Evolutionary conservation across 2,329 filamentous ascomycete species (phyloP), one percentile per base, ranked within the genome.

Genomic region (Exophiala mesophila): DNA sequence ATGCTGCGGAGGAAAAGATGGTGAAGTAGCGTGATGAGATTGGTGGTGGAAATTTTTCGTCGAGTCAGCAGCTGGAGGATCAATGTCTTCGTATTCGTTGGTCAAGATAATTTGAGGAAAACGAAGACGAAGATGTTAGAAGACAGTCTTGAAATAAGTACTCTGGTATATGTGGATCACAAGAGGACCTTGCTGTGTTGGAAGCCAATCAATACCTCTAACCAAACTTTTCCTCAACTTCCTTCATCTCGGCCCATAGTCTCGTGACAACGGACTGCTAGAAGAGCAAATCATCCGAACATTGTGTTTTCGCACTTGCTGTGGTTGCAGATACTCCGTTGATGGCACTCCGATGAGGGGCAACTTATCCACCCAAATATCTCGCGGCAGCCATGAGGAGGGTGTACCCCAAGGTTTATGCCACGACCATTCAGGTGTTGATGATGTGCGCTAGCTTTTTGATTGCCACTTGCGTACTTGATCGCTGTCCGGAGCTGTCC

Each of bases 141-240:
- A 37, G 35, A 37, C 35, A 28, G 35, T 37, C 35, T 37, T 37
- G 10, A 26, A 37, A 37, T 37, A 37, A 37, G 4, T 28, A 26
- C 35, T 37, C 35, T 37, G 35, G 21, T 37, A 28, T 13, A 37
- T 37, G 21, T 37, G 35, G 35, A 37, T 37, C 35, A 37, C 35
- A 37, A 37, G 35, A 37, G 35, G 35, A 37, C 35, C 37, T 21
- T 40, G 28, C 37, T 33, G 37, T 40, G 26, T 21, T 31, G 37
- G 37, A 40, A 33, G 28, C 26, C 37, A 40, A 32, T 40, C 26
- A 40, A 33, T 40, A 32, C 37, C 28, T 32, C 16, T 33, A 37
- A 37, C 21, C 35, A 37, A 37, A 5, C 20, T 6, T 28, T 37
- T 37, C 35, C 35, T 37, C 35, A 37, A 37, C 35, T 37, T 37